Base-by-base conservation (phyloP, 2,329 filamentous ascomycete genomes). In the Daldinia sp. region DNA sequence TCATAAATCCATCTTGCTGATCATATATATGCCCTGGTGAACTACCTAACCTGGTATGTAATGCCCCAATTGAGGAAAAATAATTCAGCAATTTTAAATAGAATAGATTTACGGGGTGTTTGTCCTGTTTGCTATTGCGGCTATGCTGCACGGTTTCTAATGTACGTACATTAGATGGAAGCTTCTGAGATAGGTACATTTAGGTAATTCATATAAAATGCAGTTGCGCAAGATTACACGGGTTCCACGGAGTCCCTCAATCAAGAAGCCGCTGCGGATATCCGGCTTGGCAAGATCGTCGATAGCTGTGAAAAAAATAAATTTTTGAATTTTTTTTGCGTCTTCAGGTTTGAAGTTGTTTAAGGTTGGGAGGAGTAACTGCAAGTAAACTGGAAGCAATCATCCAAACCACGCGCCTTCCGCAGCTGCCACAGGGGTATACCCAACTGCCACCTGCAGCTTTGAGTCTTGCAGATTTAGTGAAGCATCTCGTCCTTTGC, bases 241-340 rank as follows among this genome's bases (percentile, higher is more conserved):
- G 55, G 29, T 17, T 43, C 37, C n/a, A 58, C 43, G 39, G 54
- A 50, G 29, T 53, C 65, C 56, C 64, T 62, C 59, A 58, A 66
- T 61, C 49, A 58, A 50, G 59, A 45, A 29, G 45, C 53, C 61
- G 45, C 61, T 70, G 70, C 58, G 56, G 51, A 58, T 61, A 64
- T 53, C 69, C 70, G 69, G 21, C 68, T 71, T 68, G 68, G 70
- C 68, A 69, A 55, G 52, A 64, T 56, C 45, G 50, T 34, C 57
- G 25, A 64, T 57, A 54, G 58, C 50, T 61, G 56, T 45, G 34
- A 34, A 13, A n/a, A n/a, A n/a, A n/a, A n/a, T n/a, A n/a, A n/a
- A n/a, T n/a, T n/a, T n/a, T n/a, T n/a, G n/a, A n/a, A n/a, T n/a
- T n/a, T 27, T 51, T 30, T 19, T 21, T 19, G n/a, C n/a, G 8